A percentile compares a stretch with the other conserved stretches of the same genome.
These are phyloP conservation scores for Fusarium dlaminii DNA, from an alignment of 2,329 filamentous ascomycete species.

Conservation along the genomic window DNA sequence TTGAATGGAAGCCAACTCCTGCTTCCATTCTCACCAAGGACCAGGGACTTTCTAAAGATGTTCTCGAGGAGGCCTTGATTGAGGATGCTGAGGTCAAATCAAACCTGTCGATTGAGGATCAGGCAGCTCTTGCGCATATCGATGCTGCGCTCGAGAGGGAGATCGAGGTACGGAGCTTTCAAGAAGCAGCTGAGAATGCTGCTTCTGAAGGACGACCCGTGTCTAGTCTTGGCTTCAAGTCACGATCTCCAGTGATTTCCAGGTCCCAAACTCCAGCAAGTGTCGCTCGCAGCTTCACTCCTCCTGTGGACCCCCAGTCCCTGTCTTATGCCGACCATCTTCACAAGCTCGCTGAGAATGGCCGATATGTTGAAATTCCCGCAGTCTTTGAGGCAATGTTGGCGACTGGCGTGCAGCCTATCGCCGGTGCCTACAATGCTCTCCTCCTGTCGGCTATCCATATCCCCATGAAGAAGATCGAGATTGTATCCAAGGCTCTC, in stretches of 20 bases:
- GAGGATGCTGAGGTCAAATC: slow-evolving; percentile 51
- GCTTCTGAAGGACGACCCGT: slow-evolving; percentile 49
- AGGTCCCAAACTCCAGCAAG: slow-evolving; percentile 56
- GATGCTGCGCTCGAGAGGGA: slow-evolving; percentile 86
- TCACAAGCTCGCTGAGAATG: slow-evolving; percentile 73
- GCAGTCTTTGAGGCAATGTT: slow-evolving; percentile 92
- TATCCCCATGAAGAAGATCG: slow-evolving; percentile 79
- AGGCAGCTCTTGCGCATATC: slow-evolving; percentile 78
- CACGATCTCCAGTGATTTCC: slow-evolving; percentile 54
- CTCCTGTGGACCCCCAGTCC: slow-evolving; percentile 70
- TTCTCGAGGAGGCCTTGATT: slow-evolving; percentile 46
- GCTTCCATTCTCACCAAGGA: slow-evolving; percentile 69
- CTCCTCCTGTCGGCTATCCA: slow-evolving; percentile 86
- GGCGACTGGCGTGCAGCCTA: slow-evolving; percentile 81
- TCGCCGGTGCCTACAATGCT: slow-evolving; percentile 89
- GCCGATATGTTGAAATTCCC: slow-evolving; percentile 87
- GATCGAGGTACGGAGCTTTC: slow-evolving; percentile 65
- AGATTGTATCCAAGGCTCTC: slow-evolving; percentile 88
- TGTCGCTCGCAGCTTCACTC: slow-evolving; percentile 66
- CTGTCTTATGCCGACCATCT: slow-evolving; percentile 82
- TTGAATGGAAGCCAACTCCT: slow-evolving; percentile 83
- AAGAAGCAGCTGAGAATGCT: slow-evolving; percentile 57
- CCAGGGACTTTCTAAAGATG: slow-evolving; percentile 53
- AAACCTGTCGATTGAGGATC: slow-evolving; percentile 57
- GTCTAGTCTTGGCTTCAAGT: slow-evolving; percentile 53